Evolutionary conservation across 1,284 basidiomycete species (phyloP), one percentile per base, ranked within the genome.

Genomic region (Pisolithus thermaeus): DNA sequence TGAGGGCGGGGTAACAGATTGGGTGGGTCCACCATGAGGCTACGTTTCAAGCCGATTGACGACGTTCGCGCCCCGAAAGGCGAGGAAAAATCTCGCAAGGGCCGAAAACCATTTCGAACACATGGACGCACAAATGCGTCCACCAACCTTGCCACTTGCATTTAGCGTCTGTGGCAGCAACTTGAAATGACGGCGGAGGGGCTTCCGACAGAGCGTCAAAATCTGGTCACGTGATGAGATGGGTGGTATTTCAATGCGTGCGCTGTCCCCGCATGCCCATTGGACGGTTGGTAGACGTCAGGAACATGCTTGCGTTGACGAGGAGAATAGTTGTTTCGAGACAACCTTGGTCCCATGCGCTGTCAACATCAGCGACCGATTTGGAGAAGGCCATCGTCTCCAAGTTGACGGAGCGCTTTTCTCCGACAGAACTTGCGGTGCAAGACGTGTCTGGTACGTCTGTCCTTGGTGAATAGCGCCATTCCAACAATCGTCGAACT

Each of bases 381-480:
- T 54, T 52, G 2, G 58, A 67, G 52, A 70, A 75, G 49, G 65
- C 67, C 18, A 94, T 97, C 57, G 75, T 81, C 61, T 64, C 76
- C 27, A 94, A 94, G 71, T 73, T 97, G 39, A 77, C 75, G 7
- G 76, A 80, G 45, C 81, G 73, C 59, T 94, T 97, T 70, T 69
- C 78, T 9, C 91, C 93, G 14, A 80, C 84, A 23, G 77, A 82
- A 56, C 71, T 96, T 23, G 78, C 83, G 56, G 92, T 97, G 2
- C 84, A 92, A 70, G 93, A 97, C 67, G 81, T 94, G 9, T 96
- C 93, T 43, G 92, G 93, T 92, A 36, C 55, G 80, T 57, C 22
- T 18, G 14, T 14, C 51, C 46, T 20, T 49, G 35, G 36, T 30
- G 16, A 25, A 7, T 28, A 43, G 9, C 11, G 11, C 30, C 30